Base-by-base conservation (phyloP, 352 stramenopile genomes). In the Phytophthora parvispora region DNA sequence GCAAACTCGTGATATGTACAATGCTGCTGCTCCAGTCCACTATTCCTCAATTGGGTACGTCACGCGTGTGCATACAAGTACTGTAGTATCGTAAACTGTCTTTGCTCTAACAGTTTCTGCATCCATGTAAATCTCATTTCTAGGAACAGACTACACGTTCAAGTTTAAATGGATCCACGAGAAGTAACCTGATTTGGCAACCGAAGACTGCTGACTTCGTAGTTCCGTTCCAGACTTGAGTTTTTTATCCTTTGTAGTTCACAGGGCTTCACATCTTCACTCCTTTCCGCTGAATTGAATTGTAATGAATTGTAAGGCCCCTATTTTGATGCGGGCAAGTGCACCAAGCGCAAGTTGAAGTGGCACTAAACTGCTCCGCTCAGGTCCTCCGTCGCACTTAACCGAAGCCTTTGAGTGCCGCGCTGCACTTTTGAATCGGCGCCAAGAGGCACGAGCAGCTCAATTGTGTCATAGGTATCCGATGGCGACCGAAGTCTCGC, bases 401-500 rank as follows among this genome's bases (percentile, higher is more conserved):
- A n/a, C 15, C 29, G 16, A 51, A 36, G 9, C 1, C 15, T 20
- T 28, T n/a, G 5, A 28, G 43, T 12, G 7, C 38, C 15, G 38
- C 38, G 15, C 28, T 34, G 29, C 32, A 59, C 27, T 62, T 62
- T 43, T 22, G 9, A 68, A 68, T 62, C 50, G 45, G 34, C 34
- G 38, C 38, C 38, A 65, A 65, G 2, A 20, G 64, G n/a, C 56
- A 45, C 56, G 10, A 54, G 31, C 13, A 43, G 29, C 25, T 28
- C 42, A 31, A 34, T 10, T 48, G 54, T 53, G 50, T 48, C 64
- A 69, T 34, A n/a, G n/a, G n/a, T n/a, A 45, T 45, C 10, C n/a
- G 25, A 74, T 74, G 64, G 58, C 55, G 29, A n/a, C 58, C 1
- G 50, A 80, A 28, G 60, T 69, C 15, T 83, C 75, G 22, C 57